Conservation (phyloP, 352 stramenopile genomes). For the Phytophthora pluvialis region DNA sequence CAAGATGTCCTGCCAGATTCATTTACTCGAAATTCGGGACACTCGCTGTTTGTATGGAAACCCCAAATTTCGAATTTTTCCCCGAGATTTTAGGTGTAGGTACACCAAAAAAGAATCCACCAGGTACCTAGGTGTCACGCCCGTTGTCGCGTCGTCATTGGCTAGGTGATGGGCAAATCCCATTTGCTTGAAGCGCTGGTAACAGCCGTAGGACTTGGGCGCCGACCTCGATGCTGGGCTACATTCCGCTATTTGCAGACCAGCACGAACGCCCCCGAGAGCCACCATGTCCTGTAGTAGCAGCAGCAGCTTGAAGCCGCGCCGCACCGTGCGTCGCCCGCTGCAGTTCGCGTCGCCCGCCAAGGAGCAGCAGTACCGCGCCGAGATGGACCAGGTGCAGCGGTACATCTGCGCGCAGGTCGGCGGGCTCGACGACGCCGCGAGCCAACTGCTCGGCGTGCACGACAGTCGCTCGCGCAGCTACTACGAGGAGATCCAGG, state of each 20-base stretch:
- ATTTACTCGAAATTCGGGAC: conserved; percentile 9
- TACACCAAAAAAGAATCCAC: conserved; percentile 41
- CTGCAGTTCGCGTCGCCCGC: conserved; percentile 42
- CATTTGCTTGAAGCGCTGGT: conserved; percentile 34
- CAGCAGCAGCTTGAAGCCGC: conserved; percentile 5
- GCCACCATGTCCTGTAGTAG: conserved; percentile 17
- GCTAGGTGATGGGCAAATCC: conserved; percentile 20
- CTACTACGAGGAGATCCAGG: conserved; percentile 68
- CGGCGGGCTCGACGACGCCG: conserved; percentile 42
- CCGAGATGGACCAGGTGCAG: conserved; percentile 61
- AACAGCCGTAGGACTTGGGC: conserved; percentile 36
- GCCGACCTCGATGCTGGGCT: conserved; percentile 1
- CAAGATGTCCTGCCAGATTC: conserved; percentile 13
- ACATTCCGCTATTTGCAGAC: conserved; percentile 39
- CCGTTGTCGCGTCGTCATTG: conserved; percentile 29
- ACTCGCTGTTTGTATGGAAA: conserved; percentile 13
- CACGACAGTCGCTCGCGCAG: conserved; percentile 54
- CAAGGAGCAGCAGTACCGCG: conserved; percentile 48
- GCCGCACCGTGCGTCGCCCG: conserved; percentile 27
- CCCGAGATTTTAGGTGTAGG: conserved; percentile 32
- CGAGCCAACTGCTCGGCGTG: conserved; percentile 46
- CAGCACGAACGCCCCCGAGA: conserved; percentile 8
- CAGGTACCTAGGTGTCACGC: conserved; percentile 27
- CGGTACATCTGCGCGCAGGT: conserved; percentile 55
- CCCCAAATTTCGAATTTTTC: conserved; percentile 25